Conservation (phyloP, 768 basidiomycete genomes). For the Amylocystis lapponica region DNA sequence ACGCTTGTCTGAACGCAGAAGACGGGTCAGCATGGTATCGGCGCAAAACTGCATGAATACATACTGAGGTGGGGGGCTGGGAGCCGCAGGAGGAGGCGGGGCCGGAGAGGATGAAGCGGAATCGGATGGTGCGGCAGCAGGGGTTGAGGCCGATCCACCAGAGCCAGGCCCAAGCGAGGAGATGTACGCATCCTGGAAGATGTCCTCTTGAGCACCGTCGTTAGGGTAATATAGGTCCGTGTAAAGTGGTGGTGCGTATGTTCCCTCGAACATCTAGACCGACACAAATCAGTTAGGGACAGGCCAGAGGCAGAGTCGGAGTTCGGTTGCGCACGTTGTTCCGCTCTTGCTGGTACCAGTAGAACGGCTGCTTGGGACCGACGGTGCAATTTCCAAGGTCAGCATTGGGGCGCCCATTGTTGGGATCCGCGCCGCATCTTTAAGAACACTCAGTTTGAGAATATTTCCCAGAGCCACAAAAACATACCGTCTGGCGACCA, state of each 20-base stretch:
- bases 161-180: conserved; percentile 7
- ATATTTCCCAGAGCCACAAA: not conserved
- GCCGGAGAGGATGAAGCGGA: too few relatives aligned
- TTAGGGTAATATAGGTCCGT: conserved; percentile 62
- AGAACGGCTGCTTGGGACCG: conserved; percentile 34
- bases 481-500: conserved; percentile 26
- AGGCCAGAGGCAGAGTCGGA: too few relatives aligned
- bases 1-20: too few relatives aligned
- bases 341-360: conserved; percentile 34
- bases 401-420: conserved; percentile 12
- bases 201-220: conserved; percentile 73
- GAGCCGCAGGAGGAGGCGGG: too few relatives aligned
- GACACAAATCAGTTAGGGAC: too few relatives aligned
- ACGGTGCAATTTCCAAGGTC: conserved; percentile 32
- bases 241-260: conserved; percentile 58
- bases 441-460: not conserved
- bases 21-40: too few relatives aligned
- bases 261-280: conserved; percentile 71
- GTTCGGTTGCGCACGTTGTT: conserved; percentile 33
- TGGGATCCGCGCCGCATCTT: conserved; percentile 30
- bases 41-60: too few relatives aligned
- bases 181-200: conserved; percentile 56
- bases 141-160: not conserved
- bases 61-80: too few relatives aligned
- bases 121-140: too few relatives aligned